Percentiles rank a stretch among this genome's conserved stretches.
Conservation (phyloP, 208 protist species). For the Zelonia costaricensis region DNA sequence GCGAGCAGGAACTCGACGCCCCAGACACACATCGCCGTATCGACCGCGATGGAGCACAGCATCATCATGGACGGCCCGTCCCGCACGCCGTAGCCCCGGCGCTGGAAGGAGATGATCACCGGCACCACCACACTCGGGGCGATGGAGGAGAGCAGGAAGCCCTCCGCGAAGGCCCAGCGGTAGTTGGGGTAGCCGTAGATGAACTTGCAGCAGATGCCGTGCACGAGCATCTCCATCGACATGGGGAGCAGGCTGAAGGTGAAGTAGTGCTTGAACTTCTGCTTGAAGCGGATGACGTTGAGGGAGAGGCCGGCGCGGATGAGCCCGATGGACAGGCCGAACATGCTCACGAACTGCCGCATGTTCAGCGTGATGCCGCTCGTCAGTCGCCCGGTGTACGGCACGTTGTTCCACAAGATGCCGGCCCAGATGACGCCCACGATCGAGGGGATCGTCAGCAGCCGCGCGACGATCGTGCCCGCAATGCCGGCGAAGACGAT, state of each 20-base stretch:
- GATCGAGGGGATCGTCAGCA: conserved; percentile 46
- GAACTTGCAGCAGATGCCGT: conserved; percentile 43
- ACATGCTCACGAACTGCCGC: conserved; percentile 34
- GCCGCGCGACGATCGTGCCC: conserved; percentile 35
- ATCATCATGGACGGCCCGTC: conserved; percentile 65
- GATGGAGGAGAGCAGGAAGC: conserved; percentile 49
- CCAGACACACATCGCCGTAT: conserved; percentile 48
- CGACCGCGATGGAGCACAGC: conserved; percentile 47
- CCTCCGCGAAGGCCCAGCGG: conserved; percentile 48
- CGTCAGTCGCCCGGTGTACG: conserved; percentile 44
- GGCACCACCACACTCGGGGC: conserved; percentile 53
- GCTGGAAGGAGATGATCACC: conserved; percentile 48
- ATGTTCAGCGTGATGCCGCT: conserved; percentile 41
- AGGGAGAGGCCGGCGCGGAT: conserved; percentile 59
- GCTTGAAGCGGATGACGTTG: conserved; percentile 49
- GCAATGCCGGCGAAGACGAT: conserved; percentile 50
- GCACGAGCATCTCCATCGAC: conserved; percentile 43
- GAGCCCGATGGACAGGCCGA: conserved; percentile 52
- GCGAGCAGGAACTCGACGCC: conserved; percentile 49
- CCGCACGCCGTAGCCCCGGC: conserved; percentile 43
- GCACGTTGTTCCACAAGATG: conserved; percentile 62
- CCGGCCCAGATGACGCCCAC: conserved; percentile 52
- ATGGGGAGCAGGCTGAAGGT: conserved; percentile 45
- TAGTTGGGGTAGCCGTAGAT: conserved; percentile 48
- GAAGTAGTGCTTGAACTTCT: conserved; percentile 51